Evolutionary conservation across 2,329 filamentous ascomycete species (phyloP).

Genomic region (Sporothrix brunneoviolacea): DNA sequence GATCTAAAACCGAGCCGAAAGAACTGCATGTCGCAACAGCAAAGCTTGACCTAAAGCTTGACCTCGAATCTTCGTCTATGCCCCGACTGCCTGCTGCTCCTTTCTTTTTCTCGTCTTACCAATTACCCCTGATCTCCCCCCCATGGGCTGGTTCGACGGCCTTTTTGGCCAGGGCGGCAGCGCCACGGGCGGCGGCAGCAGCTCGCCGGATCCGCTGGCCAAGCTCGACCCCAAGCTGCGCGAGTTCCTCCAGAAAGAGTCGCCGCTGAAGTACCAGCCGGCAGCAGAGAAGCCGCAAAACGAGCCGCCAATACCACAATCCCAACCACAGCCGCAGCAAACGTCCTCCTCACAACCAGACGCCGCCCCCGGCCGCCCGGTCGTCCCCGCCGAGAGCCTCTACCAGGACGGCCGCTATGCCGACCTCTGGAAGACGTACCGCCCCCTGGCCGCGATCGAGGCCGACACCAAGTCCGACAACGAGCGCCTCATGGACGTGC

Average conservation of each 20-base stretch:
- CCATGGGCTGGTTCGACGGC: slow-evolving; percentile 54
- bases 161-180: slow-evolving; percentile 39
- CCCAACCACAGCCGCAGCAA: not conserved
- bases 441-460: slow-evolving; percentile 63
- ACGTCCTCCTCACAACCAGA: not conserved
- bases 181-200: slow-evolving; percentile 22
- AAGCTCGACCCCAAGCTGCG: slow-evolving; percentile 77
- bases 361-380: not conserved
- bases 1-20: not conserved
- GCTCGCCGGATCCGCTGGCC: slow-evolving; percentile 57
- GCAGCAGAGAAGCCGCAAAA: slow-evolving; percentile 16
- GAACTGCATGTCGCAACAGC: too few species aligned
- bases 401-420: slow-evolving; percentile 62
- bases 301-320: slow-evolving; percentile 14
- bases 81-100: not conserved
- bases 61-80: too few species aligned
- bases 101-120: not conserved
- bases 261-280: slow-evolving; percentile 53
- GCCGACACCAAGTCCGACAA: slow-evolving; percentile 64
- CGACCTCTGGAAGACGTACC: slow-evolving; percentile 89
- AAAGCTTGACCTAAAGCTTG: too few species aligned
- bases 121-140: not conserved
- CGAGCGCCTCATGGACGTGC: slow-evolving; percentile 71
- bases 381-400: slow-evolving; percentile 44
- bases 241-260: slow-evolving; percentile 78